These are phyloP conservation scores for Leucogyrophana mollusca DNA, from an alignment of 768 basidiomycete genomes.

Conservation along the genomic window DNA sequence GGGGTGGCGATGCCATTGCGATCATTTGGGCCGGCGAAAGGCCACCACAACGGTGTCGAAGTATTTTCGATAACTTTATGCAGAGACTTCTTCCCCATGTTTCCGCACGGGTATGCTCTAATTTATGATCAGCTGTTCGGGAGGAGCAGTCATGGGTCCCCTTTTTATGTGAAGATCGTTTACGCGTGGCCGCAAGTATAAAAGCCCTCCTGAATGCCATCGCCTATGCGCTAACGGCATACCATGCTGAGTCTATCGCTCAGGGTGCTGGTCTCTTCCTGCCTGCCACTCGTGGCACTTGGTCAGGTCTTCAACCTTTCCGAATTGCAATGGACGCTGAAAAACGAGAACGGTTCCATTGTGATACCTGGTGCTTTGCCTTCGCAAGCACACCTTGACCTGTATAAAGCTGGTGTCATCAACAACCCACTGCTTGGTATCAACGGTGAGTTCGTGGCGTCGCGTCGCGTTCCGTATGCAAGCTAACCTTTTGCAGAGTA, in stretches of 20 bases:
- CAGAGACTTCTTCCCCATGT: background rate
- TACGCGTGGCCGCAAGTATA: background rate
- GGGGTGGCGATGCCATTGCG: background rate
- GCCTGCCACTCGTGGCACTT: slow-evolving; percentile 11
- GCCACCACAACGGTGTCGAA: background rate
- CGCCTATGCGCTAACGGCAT: background rate
- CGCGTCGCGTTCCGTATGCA: background rate
- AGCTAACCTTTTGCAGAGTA: slow-evolving; percentile 36
- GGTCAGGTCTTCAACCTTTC: slow-evolving; percentile 42
- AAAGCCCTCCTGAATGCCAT: background rate
- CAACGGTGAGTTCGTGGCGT: slow-evolving; percentile 40
- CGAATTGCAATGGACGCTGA: slow-evolving; percentile 49
- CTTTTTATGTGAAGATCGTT: background rate
- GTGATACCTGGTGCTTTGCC: slow-evolving; percentile 50
- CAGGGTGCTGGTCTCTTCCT: slow-evolving; percentile 3
- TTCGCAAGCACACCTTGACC: slow-evolving; percentile 55
- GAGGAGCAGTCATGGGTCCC: background rate
- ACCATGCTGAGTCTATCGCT: slow-evolving; percentile 4
- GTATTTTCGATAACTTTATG: background rate
- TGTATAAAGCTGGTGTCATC: slow-evolving; percentile 50
- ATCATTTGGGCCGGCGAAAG: background rate
- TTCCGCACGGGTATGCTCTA: background rate
- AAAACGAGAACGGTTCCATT: slow-evolving; percentile 53
- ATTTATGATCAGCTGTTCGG: slow-evolving; percentile 1
- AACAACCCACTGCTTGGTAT: slow-evolving; percentile 52